Conservation (phyloP, 1,284 basidiomycete species). For the Ustilago sp. region DNA sequence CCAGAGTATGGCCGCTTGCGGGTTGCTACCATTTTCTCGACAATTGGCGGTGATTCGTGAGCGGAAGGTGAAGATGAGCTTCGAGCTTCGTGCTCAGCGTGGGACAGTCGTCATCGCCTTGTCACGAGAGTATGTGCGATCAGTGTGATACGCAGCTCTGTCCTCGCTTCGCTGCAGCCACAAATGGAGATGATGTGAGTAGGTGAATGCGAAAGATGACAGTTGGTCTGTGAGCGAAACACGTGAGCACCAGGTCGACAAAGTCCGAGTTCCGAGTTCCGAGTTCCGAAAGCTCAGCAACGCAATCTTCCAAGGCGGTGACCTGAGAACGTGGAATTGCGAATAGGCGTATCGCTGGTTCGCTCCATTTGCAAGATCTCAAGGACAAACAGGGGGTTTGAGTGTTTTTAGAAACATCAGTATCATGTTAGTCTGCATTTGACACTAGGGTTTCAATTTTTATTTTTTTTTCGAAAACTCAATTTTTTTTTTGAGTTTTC, state of each 20-base stretch:
- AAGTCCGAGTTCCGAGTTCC: slow-evolving; percentile 9
- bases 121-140: not conserved
- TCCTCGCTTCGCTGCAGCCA: not conserved
- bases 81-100: not conserved
- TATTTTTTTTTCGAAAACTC: no score
- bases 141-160: no score
- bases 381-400: no score
- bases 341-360: no score
- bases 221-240: not conserved
- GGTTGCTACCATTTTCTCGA: slow-evolving; percentile 6
- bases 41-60: not conserved
- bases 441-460: no score
- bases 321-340: no score
- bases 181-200: not conserved
- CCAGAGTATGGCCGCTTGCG: slow-evolving; percentile 10
- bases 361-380: no score
- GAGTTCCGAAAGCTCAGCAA: slow-evolving; percentile 4
- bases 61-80: not conserved
- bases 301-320: not conserved
- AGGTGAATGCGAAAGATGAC: not conserved
- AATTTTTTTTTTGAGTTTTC: no score
- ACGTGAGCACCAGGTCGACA: not conserved
- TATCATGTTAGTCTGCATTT: no score
- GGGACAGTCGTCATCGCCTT: not conserved
- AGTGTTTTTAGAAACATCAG: no score